These are phyloP conservation scores for Debaryomyces psychrophilus DNA, from an alignment of 1,139 yeast species.

Conservation along the genomic window DNA sequence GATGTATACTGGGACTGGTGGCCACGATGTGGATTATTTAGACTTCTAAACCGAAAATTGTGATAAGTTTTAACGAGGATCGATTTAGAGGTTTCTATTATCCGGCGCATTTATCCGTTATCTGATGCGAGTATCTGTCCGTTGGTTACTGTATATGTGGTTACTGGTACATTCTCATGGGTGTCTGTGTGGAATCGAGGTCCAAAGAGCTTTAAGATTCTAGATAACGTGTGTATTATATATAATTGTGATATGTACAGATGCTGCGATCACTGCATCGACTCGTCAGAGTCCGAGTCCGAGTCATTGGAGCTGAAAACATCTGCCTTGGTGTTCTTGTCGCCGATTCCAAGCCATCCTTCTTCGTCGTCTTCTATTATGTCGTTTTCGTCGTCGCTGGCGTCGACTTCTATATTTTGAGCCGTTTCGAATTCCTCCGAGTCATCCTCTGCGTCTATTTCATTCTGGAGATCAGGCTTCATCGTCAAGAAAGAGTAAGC, in stretches of 20 bases:
- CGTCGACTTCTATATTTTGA: conserved; percentile 19
- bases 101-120: no score
- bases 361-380: conserved; percentile 6
- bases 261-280: conserved; percentile 9
- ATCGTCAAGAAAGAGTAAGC: conserved; percentile 45
- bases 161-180: no score
- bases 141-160: no score
- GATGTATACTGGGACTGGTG: background rate
- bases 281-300: conserved; percentile 16
- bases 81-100: no score
- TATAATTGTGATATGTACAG: background rate
- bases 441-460: background rate
- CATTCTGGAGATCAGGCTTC: conserved; percentile 24
- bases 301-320: conserved; percentile 16
- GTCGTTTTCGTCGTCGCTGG: conserved; percentile 18
- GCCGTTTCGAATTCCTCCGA: conserved; percentile 16
- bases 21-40: background rate
- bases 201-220: no score
- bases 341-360: conserved; percentile 21
- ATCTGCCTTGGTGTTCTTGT: conserved; percentile 15
- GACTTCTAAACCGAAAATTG: background rate
- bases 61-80: no score
- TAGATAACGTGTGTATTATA: background rate
- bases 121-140: no score
- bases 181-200: no score